Evolutionary conservation across 257 asterid genomes (phyloP), one percentile per base, ranked within the genome.

Genomic region (Paulownia fortunei): DNA sequence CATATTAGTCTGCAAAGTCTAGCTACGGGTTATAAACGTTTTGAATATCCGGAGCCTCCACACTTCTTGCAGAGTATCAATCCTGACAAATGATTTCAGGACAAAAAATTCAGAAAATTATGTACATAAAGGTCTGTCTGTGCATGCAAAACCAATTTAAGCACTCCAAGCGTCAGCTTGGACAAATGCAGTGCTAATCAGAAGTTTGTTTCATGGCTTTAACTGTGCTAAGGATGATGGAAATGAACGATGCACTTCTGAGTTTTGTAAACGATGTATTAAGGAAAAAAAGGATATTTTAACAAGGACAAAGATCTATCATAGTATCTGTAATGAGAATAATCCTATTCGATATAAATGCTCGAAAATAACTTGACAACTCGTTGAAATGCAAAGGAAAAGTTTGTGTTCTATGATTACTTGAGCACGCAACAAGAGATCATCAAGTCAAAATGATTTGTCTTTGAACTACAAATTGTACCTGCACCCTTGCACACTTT

Each of bases 401-500:
- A 58, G n/a, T 26, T 3, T 21, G 32, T 13, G 2, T 68, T 0
- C 23, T 67, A 23, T 42, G 15, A 67, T 42, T 42, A 34, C 30
- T 46, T n/a, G 15, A 12, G 8, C 26, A 16, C 10, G 7, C 30
- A 15, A 1, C 65, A 12, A 49, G 10, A 6, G 37, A 5, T 41
- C 16, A 21, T 39, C 49, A 55, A 39, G 26, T 15, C 0, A 19
- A 39, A 41, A 47, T 69, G 58, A 13, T 68, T 23, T 12, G 55
- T 46, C 23, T 75, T 51, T 26, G 39, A 59, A 56, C 19, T 13
- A 12, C 7, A 19, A 34, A 23, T 8, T 56, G 16, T 83, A 91
- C 99, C 97, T 88, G 98, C 94, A 71, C 99, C 99, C 84, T 89
- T 94, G 97, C 99, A 94, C 36, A 94, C 97, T 80, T 86, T 91